Conservation (phyloP, 2,329 filamentous ascomycete genomes). For the Coccinonectria pachysandricola region DNA sequence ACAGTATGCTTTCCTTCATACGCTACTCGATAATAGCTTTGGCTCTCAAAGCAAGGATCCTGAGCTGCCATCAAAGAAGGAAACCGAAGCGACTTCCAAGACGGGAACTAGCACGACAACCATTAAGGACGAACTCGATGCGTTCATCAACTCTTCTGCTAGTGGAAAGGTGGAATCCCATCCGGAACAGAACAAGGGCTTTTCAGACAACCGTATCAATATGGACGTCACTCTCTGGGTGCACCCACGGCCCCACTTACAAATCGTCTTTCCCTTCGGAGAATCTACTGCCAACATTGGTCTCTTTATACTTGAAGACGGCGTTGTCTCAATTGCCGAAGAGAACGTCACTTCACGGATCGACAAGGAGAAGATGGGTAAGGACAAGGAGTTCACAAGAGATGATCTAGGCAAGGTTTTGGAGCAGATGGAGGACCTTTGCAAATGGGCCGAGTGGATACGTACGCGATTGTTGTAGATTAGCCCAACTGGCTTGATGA, state of each 20-base stretch:
- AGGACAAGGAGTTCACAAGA: constrained; percentile 27
- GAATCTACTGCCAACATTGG: constrained; percentile 40
- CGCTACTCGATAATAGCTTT: constrained; percentile 54
- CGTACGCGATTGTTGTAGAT: constrained; percentile 26
- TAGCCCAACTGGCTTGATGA: background rate
- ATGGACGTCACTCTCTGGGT: constrained; percentile 44
- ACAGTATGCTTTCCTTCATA: constrained; percentile 64
- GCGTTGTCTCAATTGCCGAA: constrained; percentile 44
- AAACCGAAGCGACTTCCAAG: constrained; percentile 1
- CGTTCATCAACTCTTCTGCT: constrained; percentile 18
- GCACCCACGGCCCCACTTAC: constrained; percentile 37
- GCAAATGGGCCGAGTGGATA: constrained; percentile 45
- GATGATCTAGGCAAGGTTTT: constrained; percentile 35
- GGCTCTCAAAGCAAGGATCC: constrained; percentile 23
- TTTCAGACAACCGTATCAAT: constrained; percentile 16
- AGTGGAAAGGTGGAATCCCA: background rate
- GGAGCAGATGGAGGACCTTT: constrained; percentile 41
- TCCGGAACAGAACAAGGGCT: background rate
- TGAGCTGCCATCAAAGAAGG: constrained; percentile 4
- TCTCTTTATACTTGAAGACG: constrained; percentile 50
- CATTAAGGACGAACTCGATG: constrained; percentile 22
- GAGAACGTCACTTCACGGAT: constrained; percentile 37
- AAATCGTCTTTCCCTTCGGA: constrained; percentile 44
- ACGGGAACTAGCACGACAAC: constrained; percentile 15
- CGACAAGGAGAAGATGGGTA: constrained; percentile 12